Evolutionary conservation across 192 early-diverging fungal genomes (phyloP), one percentile per base, ranked within the genome.

Genomic region (Kappamyces sp.): DNA sequence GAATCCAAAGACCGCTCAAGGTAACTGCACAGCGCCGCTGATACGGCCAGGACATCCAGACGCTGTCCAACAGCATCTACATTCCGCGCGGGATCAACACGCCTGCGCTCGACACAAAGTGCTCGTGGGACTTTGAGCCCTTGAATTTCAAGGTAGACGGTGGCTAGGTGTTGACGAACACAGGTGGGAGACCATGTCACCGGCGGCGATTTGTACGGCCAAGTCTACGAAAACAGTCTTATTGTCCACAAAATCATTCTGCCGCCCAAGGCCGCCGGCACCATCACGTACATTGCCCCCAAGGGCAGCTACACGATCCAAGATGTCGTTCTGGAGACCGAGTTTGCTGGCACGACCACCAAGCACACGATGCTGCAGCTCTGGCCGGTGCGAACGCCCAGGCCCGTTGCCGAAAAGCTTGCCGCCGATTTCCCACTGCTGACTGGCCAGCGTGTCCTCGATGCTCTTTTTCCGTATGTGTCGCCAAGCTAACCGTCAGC

Each of bases 11-110:
- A 63, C 97, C 97, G 32, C 78, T 99, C 55, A 90, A 93, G 77
- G 87, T 89, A 54, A 49, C 62, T 5, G 15, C 34, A 51, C 42
- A 23, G 23, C 23, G 23, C 23, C 23, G 23, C 23, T 23, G 23
- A 23, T 58, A 36, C 35, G 40, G 10, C 36, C 40, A 88, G 86
- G 82, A 85, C 31, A 97, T 99, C 71, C 92, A 92, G 67, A 90
- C 97, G 60, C 66, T 85, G 1, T 93, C 93, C 15, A 73, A 91
- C 68, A 92, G 91, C 73, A 99, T 99, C 71, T 99, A 98, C 66
- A 97, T 99, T 66, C 97, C 97, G 36, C 89, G 97, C 61, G 97
- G 97, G 73, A 95, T 99, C 63, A 86, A 90, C 54, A 99, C 97
- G n/a, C 90, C 94, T 39, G 91, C 97, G 1, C 78, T 99, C 59